Conservation (phyloP, 2,329 filamentous ascomycete genomes). For the Leptographium flavum region DNA sequence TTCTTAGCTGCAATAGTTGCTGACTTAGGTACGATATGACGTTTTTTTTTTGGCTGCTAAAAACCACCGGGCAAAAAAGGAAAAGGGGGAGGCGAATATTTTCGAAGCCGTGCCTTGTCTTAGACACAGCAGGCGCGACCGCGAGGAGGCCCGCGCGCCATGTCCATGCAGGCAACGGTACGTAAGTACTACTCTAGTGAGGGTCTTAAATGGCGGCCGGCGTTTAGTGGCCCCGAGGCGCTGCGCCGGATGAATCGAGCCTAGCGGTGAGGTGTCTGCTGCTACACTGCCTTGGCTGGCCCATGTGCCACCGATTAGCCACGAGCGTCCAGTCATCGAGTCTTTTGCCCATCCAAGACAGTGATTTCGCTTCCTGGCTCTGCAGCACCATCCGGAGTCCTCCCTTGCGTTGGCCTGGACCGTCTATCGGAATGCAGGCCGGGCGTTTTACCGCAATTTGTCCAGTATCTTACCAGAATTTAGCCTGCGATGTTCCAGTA, state of each 20-base stretch:
- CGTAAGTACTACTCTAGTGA: neutral
- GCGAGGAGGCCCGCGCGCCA: slow-evolving; percentile 4
- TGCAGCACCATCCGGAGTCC: neutral
- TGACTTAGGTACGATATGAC: too few relatives aligned
- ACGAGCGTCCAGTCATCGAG: too few relatives aligned
- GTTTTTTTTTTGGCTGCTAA: too few relatives aligned
- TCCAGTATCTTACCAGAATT: too few relatives aligned
- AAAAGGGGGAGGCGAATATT: slow-evolving; percentile 1
- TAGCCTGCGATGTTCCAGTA: too few relatives aligned
- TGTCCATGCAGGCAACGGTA: slow-evolving; percentile 1
- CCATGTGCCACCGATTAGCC: neutral
- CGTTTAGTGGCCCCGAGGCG: slow-evolving; percentile 15
- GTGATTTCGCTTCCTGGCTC: neutral
- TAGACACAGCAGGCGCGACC: neutral
- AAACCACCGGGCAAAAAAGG: neutral
- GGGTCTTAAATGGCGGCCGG: slow-evolving; percentile 15
- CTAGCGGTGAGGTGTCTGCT: neutral
- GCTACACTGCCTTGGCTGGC: neutral
- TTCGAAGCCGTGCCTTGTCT: neutral
- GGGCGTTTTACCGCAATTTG: too few relatives aligned
- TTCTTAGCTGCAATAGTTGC: too few relatives aligned
- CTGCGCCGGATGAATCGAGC: neutral
- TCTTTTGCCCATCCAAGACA: neutral
- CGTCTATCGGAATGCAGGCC: too few relatives aligned
- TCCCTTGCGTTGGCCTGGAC: neutral